Evolutionary conservation across 768 basidiomycete genomes (phyloP).

Genomic region (Suillus discolor): DNA sequence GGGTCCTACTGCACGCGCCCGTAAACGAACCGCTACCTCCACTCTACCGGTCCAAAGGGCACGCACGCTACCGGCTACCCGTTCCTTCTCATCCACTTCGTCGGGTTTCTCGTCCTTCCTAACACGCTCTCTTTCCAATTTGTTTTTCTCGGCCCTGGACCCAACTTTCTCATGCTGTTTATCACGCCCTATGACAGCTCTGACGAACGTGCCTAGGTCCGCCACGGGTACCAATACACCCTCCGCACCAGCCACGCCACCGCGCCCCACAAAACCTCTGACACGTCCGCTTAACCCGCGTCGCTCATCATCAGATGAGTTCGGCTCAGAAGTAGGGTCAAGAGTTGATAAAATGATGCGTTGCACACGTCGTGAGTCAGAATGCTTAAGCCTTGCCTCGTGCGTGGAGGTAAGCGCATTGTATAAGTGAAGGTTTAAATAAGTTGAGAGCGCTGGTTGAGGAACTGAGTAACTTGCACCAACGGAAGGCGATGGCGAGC

Average conservation of each 20-base stretch:
- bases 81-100: slow-evolving; percentile 36
- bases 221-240: slow-evolving; percentile 48
- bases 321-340: slow-evolving; percentile 40
- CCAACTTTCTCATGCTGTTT: slow-evolving; percentile 39
- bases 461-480: slow-evolving; percentile 27
- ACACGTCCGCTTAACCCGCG: slow-evolving; percentile 34
- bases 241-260: slow-evolving; percentile 39
- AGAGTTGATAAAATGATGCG: slow-evolving; percentile 63
- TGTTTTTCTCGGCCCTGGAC: slow-evolving; percentile 8
- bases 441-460: slow-evolving; percentile 2
- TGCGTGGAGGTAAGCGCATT: slow-evolving; percentile 28
- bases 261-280: slow-evolving; percentile 44
- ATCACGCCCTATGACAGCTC: slow-evolving; percentile 37
- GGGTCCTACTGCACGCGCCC: slow-evolving; percentile 30
- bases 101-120: slow-evolving; percentile 36
- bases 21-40: slow-evolving; percentile 29
- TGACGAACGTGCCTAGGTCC: slow-evolving; percentile 57
- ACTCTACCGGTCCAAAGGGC: slow-evolving; percentile 36
- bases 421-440: slow-evolving; percentile 30
- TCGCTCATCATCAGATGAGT: slow-evolving; percentile 34
- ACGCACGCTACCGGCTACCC: slow-evolving; percentile 34
- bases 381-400: slow-evolving; percentile 31
- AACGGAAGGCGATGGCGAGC: slow-evolving; percentile 29
- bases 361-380: slow-evolving; percentile 63
- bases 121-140: slow-evolving; percentile 26